Base-by-base conservation (phyloP, 495 filamentous ascomycete genomes). In the Usnea hakonensis region DNA sequence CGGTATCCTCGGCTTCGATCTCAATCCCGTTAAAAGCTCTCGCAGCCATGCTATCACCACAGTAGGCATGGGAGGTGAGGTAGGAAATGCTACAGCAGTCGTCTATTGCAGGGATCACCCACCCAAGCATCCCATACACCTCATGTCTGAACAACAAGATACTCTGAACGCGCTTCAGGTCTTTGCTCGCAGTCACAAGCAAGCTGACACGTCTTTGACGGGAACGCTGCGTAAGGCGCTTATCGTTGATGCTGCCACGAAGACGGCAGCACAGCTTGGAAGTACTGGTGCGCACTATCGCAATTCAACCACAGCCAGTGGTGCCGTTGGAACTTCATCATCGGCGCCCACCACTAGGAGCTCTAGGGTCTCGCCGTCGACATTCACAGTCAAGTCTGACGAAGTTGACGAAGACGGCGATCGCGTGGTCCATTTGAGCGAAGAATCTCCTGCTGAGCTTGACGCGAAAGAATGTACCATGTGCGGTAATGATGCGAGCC, bases 51-150 rank as follows among this genome's bases (percentile, higher is more conserved):
- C 84, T 55, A 76, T 87, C 60, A 88, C 80, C 58, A 83, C 79
- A n/a, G 81, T 90, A 38, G 89, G 85, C 33, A 80, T 98, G 32
- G 87, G 87, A 37, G 83, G 80, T 13, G 91, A 96, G 68, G 82
- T 78, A 33, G 94, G 94, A 16, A 81, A 78, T 14, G 88, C 90
- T 75, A 83, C 83, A 13, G 86, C 95, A 3, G 87, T 81, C 5
- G 79, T 97, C 9, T 97, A 89, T 84, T 99, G 94, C 78, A 91
- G 91, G 70, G 87, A 91, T 57, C 93, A 97, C 72, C 73, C 79
- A 38, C 32, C 37, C 23, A 88, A 92, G 67, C 78, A 83, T 2
- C 79, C 76, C 56, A 75, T 94, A 19, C 91, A 97, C 73, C 82
- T 76, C 2, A 87, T 97, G 73, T 79, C 87, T 65, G 91, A 98